phyloP scores from a whole-genome alignment of 2,329 filamentous ascomycete species.

The Fusarium nygamai region DNA sequence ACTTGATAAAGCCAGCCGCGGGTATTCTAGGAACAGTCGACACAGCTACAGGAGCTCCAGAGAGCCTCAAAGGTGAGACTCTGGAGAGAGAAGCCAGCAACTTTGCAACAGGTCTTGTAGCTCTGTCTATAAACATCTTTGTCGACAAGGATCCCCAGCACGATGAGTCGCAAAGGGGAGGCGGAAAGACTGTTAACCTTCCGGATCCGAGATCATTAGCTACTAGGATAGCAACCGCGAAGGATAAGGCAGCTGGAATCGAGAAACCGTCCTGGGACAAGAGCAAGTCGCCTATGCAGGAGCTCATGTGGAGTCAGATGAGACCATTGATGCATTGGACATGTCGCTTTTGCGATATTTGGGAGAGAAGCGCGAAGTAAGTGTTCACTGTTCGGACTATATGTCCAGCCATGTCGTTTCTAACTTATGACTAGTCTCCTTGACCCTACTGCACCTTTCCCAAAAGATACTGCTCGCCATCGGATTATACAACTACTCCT shows the following conservation, averaged over 20 bases:
- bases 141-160: slow-evolving; percentile 76
- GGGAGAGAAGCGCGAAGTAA: slow-evolving; percentile 54
- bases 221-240: slow-evolving; percentile 55
- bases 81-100: slow-evolving; percentile 83
- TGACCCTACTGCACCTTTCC: slow-evolving; percentile 68
- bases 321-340: slow-evolving; percentile 70
- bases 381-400: background rate
- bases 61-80: slow-evolving; percentile 81
- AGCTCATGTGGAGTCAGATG: slow-evolving; percentile 78
- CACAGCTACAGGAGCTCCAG: slow-evolving; percentile 79
- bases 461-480: slow-evolving; percentile 63
- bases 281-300: slow-evolving; percentile 79
- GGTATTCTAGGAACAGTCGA: slow-evolving; percentile 78
- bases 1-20: slow-evolving; percentile 76
- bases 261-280: slow-evolving; percentile 67
- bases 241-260: slow-evolving; percentile 57
- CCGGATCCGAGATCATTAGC: slow-evolving; percentile 35
- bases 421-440: slow-evolving; percentile 51
- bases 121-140: slow-evolving; percentile 70
- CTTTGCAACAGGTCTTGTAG: slow-evolving; percentile 72
- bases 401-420: background rate
- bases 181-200: slow-evolving; percentile 50
- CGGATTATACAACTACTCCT: background rate
- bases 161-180: slow-evolving; percentile 52
- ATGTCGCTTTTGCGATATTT: slow-evolving; percentile 53